These are phyloP conservation scores for Metschnikowia cubensis DNA, from an alignment of 805 yeast genomes.

Conservation along the genomic window DNA sequence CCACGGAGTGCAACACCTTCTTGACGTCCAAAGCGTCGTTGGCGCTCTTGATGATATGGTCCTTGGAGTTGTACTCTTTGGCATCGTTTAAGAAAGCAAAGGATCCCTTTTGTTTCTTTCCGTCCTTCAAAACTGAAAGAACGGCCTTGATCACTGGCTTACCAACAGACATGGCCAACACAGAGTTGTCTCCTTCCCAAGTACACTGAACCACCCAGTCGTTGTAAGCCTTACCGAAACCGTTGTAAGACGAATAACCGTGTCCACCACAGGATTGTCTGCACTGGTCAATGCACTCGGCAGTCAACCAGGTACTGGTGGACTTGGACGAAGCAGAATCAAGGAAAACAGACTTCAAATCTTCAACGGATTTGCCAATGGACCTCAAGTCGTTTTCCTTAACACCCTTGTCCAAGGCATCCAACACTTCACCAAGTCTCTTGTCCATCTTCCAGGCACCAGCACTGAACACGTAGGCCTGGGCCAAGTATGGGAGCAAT, in stretches of 20 bases:
- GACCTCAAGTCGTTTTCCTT: constrained; percentile 14
- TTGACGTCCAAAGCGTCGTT: constrained; percentile 12
- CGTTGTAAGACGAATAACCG: constrained; percentile 21
- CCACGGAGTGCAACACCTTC: constrained; percentile 16
- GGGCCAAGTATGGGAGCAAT: constrained; percentile 20
- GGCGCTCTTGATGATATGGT: constrained; percentile 9
- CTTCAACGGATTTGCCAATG: constrained; percentile 13
- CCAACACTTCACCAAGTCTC: constrained; percentile 11
- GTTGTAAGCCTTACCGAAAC: constrained; percentile 19
- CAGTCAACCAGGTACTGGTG: constrained; percentile 21
- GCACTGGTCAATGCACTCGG: constrained; percentile 21
- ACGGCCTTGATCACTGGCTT: constrained; percentile 19
- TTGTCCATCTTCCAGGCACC: constrained; percentile 18
- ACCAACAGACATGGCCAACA: constrained; percentile 21
- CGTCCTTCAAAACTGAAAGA: constrained; percentile 13
- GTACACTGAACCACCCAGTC: constrained; percentile 24
- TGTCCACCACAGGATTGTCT: constrained; percentile 22
- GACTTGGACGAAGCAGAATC: constrained; percentile 20
- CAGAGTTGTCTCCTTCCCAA: constrained; percentile 23
- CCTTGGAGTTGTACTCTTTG: constrained; percentile 13
- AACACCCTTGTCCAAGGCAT: constrained; percentile 17
- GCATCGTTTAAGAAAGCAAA: constrained; percentile 18
- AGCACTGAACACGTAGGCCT: constrained; percentile 18
- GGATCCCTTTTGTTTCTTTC: constrained; percentile 15
- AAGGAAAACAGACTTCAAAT: constrained; percentile 17